phyloP scores from a whole-genome alignment of 805 yeast genomes.

The Spathaspora hagerdaliae region DNA sequence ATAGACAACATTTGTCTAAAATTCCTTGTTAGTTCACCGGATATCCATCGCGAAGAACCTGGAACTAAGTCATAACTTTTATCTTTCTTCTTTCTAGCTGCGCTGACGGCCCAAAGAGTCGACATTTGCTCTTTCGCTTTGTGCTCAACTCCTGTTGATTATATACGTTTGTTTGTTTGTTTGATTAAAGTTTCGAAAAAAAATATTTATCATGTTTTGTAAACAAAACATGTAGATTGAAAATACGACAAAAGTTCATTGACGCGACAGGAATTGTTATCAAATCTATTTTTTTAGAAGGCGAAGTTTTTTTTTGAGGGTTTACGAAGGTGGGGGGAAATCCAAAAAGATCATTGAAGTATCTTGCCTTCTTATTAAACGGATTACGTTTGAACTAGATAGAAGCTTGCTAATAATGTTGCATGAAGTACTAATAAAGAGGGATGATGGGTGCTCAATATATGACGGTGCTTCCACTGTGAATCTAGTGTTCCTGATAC shows the following conservation, averaged over 20 bases:
- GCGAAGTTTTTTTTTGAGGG: too few species aligned
- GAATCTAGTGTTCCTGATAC: slow-evolving; percentile 46
- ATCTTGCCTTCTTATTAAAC: too few species aligned
- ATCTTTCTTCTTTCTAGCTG: slow-evolving; percentile 17
- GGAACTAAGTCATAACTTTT: slow-evolving; percentile 30
- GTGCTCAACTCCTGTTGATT: neutral
- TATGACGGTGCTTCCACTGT: slow-evolving; percentile 47
- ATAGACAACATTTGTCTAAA: slow-evolving; percentile 34
- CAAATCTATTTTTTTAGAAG: too few species aligned
- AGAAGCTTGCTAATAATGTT: too few species aligned
- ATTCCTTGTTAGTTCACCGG: slow-evolving; percentile 32
- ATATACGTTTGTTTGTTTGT: neutral
- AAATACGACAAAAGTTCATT: too few species aligned
- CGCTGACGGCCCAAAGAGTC: slow-evolving; percentile 27
- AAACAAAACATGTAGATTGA: too few species aligned
- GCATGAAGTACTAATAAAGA: neutral
- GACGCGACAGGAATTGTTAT: too few species aligned
- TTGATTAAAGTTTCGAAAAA: too few species aligned
- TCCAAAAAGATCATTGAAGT: too few species aligned
- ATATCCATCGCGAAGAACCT: slow-evolving; percentile 52
- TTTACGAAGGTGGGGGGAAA: too few species aligned
- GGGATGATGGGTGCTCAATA: slow-evolving; percentile 28
- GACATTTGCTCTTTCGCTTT: slow-evolving; percentile 1
- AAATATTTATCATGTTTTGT: too few species aligned
- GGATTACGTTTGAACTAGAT: too few species aligned